Conservation (phyloP, 192 early-diverging fungal species). For the Geranomyces variabilis region DNA sequence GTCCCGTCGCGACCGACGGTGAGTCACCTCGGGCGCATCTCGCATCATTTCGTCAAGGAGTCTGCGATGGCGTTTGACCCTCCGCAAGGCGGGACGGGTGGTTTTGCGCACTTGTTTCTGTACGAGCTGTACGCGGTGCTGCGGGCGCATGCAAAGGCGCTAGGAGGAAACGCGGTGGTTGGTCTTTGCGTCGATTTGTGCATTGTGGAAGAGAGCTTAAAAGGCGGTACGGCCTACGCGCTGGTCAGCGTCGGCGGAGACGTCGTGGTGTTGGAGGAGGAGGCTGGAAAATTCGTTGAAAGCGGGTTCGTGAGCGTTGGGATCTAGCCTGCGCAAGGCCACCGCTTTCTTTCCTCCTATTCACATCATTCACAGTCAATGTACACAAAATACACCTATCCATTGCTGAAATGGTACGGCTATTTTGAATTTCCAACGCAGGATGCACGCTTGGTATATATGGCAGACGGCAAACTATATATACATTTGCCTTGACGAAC, state of each 20-base stretch:
- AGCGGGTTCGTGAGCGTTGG: slow-evolving; percentile 7
- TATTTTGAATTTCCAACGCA: too few relatives aligned
- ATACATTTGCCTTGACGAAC: too few relatives aligned
- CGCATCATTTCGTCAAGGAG: slow-evolving; percentile 84
- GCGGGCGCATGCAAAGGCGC: slow-evolving; percentile 66
- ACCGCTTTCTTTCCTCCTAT: too few relatives aligned
- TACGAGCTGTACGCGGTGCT: slow-evolving; percentile 68
- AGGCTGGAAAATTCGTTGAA: neutral
- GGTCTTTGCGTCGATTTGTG: slow-evolving; percentile 67
- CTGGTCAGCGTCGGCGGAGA: slow-evolving; percentile 67
- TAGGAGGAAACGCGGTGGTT: slow-evolving; percentile 77
- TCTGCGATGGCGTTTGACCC: slow-evolving; percentile 50
- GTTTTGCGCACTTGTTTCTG: slow-evolving; percentile 71
- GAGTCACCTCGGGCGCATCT: slow-evolving; percentile 69
- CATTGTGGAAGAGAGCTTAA: slow-evolving; percentile 66
- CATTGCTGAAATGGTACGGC: too few relatives aligned
- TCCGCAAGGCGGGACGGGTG: slow-evolving; percentile 66
- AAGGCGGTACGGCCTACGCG: slow-evolving; percentile 71
- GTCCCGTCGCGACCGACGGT: slow-evolving; percentile 58
- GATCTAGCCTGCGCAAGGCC: too few relatives aligned
- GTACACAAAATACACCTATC: too few relatives aligned
- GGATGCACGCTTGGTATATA: too few relatives aligned
- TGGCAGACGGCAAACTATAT: too few relatives aligned
- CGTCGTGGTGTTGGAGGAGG: slow-evolving; percentile 50
- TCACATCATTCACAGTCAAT: too few relatives aligned